Evolutionary conservation across 495 filamentous ascomycete genomes (phyloP).

Genomic region (Neurospora tetraspora): DNA sequence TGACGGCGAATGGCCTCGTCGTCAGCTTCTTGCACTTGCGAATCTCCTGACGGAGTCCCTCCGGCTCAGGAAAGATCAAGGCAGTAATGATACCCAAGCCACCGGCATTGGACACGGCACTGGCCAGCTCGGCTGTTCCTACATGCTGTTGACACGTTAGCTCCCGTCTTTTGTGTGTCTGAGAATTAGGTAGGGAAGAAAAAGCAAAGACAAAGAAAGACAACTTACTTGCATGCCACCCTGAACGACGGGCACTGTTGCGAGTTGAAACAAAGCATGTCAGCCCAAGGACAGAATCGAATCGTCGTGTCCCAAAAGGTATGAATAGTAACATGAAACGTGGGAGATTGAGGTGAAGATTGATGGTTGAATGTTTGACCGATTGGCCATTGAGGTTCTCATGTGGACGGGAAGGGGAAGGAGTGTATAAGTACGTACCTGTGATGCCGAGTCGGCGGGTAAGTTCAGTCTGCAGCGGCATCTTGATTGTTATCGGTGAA

Average conservation of each 20-base stretch:
- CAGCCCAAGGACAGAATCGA: slow-evolving; percentile 8
- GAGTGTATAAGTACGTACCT: slow-evolving; percentile 35
- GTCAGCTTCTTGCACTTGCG: slow-evolving; percentile 78
- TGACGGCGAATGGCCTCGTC: slow-evolving; percentile 83
- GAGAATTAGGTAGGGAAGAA: neutral
- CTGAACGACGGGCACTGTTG: slow-evolving; percentile 85
- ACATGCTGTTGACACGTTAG: slow-evolving; percentile 29
- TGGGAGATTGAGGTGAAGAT: neutral
- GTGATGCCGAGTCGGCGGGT: slow-evolving; percentile 83
- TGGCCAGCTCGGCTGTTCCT: slow-evolving; percentile 83
- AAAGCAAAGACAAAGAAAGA: slow-evolving; percentile 39
- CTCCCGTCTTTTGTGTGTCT: neutral
- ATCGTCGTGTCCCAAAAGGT: neutral
- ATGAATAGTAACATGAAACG: neutral
- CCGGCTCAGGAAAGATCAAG: slow-evolving; percentile 86
- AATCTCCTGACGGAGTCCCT: slow-evolving; percentile 91
- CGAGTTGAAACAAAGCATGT: slow-evolving; percentile 13
- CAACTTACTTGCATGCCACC: slow-evolving; percentile 60
- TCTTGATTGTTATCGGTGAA: slow-evolving; percentile 25
- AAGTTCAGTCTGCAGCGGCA: slow-evolving; percentile 90
- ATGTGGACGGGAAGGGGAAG: neutral
- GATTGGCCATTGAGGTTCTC: neutral
- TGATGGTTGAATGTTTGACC: neutral
- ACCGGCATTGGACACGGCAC: slow-evolving; percentile 90
- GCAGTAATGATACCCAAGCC: slow-evolving; percentile 90